Conservation (phyloP, 208 protist species). For the Leptomonas pyrrhocoris region DNA sequence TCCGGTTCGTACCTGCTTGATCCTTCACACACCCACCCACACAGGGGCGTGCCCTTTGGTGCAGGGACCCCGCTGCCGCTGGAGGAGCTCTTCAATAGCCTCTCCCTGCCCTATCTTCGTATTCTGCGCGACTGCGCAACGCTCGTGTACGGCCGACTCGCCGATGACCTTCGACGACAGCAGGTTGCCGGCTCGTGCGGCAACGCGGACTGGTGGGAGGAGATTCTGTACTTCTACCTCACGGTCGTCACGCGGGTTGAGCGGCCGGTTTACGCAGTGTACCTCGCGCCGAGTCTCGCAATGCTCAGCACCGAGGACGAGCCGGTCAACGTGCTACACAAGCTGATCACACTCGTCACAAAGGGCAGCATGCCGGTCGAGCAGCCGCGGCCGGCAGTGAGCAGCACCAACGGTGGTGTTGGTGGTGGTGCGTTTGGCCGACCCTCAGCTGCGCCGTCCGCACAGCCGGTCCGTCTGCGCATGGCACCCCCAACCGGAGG, state of each 20-base stretch:
- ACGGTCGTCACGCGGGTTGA: conserved; percentile 47
- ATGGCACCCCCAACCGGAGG: conserved; percentile 54
- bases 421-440: background rate
- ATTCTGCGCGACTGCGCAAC: conserved; percentile 61
- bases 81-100: conserved; percentile 18
- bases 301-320: conserved; percentile 65
- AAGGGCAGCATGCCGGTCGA: conserved; percentile 70
- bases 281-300: conserved; percentile 70
- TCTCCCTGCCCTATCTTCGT: conserved; percentile 46
- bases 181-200: conserved; percentile 66
- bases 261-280: conserved; percentile 61
- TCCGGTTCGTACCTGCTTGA: background rate
- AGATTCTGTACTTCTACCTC: conserved; percentile 66
- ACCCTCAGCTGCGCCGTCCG: background rate
- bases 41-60: background rate
- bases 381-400: conserved; percentile 26
- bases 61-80: conserved; percentile 1
- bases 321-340: conserved; percentile 69
- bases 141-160: conserved; percentile 60
- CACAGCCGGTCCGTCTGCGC: conserved; percentile 58
- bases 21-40: background rate
- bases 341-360: conserved; percentile 67
- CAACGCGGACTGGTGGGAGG: conserved; percentile 78
- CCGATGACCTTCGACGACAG: conserved; percentile 62
- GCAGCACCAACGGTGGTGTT: background rate